Percentiles rank a stretch among this genome's conserved stretches.
Evolutionary conservation across 495 filamentous ascomycete genomes (phyloP).

Genomic region (Xylaria palmicola): DNA sequence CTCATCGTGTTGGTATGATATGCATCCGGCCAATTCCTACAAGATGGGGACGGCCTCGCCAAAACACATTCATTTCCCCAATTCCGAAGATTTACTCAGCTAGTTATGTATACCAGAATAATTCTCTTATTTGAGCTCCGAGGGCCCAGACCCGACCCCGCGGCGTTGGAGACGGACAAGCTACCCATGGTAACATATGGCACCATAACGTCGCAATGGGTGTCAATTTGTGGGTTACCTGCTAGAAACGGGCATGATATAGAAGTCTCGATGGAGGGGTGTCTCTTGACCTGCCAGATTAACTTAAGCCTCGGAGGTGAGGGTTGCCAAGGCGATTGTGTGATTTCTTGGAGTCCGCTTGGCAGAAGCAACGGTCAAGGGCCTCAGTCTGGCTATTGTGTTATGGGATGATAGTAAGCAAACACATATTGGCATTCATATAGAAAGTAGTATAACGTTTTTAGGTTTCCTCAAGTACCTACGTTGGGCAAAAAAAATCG

Average conservation of each 20-base stretch:
- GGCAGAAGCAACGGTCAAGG: neutral
- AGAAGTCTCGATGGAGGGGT: neutral
- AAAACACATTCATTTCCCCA: no score
- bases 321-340: slow-evolving; percentile 3
- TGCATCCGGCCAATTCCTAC: neutral
- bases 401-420: no score
- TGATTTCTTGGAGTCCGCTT: neutral
- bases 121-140: neutral
- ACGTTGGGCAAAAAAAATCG: no score
- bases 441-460: no score
- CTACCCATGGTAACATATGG: slow-evolving; percentile 9
- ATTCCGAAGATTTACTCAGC: neutral
- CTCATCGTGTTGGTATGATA: neutral
- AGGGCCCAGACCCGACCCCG: neutral
- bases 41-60: neutral
- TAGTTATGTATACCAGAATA: neutral
- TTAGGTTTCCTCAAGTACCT: no score
- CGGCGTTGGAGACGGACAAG: neutral
- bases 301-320: slow-evolving; percentile 1
- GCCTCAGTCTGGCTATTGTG: no score
- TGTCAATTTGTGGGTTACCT: neutral
- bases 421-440: no score
- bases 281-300: slow-evolving; percentile 1
- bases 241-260: neutral
- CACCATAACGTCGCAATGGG: slow-evolving; percentile 8